phyloP scores from a whole-genome alignment of 2,329 filamentous ascomycete species.

The Alternaria alternata region DNA sequence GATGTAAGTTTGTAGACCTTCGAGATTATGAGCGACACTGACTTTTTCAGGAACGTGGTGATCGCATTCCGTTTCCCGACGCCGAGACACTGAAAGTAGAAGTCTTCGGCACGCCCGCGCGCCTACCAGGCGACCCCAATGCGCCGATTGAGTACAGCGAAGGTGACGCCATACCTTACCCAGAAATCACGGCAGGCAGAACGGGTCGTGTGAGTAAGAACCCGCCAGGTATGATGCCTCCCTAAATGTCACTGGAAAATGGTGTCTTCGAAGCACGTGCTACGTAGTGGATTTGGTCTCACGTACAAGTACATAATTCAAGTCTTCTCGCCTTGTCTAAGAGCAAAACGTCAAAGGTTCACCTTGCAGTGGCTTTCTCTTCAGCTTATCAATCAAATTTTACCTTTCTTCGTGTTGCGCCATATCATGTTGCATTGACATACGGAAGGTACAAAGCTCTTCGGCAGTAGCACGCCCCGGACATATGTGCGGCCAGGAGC shows the following conservation, averaged over 20 bases:
- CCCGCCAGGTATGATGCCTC: not conserved
- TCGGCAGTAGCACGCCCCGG: not conserved
- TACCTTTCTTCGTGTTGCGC: not conserved
- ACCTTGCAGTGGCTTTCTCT: not conserved
- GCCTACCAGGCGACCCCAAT: slow-evolving; percentile 24
- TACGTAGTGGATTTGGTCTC: not conserved
- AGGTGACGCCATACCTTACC: slow-evolving; percentile 19
- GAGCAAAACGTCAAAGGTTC: not conserved
- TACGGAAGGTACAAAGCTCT: not conserved
- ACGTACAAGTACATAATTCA: not conserved
- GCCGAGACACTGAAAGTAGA: slow-evolving; percentile 26
- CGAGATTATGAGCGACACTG: not conserved
- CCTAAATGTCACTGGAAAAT: not conserved
- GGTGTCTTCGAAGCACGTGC: not conserved
- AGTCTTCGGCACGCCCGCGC: slow-evolving; percentile 25
- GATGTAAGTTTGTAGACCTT: slow-evolving; percentile 24
- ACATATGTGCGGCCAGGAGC: slow-evolving; percentile 14
- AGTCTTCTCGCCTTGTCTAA: not conserved
- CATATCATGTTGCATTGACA: not conserved
- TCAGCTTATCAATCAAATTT: not conserved
- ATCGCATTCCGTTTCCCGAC: slow-evolving; percentile 15
- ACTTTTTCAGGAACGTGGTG: not conserved
- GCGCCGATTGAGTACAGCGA: slow-evolving; percentile 26
- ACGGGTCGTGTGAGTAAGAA: not conserved
- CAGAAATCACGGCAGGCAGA: slow-evolving; percentile 8